phyloP scores from a whole-genome alignment of 306 rosid species.

The Prunus mira region DNA sequence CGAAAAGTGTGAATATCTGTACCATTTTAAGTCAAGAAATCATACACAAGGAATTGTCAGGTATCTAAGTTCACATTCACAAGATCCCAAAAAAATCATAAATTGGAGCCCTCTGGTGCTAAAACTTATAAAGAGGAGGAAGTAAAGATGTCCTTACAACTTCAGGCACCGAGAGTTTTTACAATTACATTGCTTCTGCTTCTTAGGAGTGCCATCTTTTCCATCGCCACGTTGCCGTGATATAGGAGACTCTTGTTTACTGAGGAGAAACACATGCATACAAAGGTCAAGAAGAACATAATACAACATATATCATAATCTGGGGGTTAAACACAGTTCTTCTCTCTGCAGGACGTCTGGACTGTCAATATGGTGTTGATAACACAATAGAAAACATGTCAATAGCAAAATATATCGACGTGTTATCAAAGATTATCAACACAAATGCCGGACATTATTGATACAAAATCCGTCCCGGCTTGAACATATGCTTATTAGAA shows the following conservation, averaged over 20 bases:
- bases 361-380: too few relatives aligned
- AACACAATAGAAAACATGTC: too few relatives aligned
- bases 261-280: constrained; percentile 33
- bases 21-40: background rate
- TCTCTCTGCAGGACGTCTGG: too few relatives aligned
- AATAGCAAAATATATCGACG: too few relatives aligned
- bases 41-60: background rate
- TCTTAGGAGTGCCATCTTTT: constrained; percentile 77
- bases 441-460: too few relatives aligned
- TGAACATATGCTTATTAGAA: background rate
- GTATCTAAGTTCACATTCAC: background rate
- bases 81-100: background rate
- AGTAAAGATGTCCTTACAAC: constrained; percentile 54
- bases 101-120: constrained; percentile 10
- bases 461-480: too few relatives aligned
- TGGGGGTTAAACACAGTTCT: too few relatives aligned
- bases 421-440: too few relatives aligned
- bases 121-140: constrained; percentile 6
- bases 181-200: constrained; percentile 88
- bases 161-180: constrained; percentile 89
- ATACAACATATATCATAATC: background rate
- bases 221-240: constrained; percentile 46
- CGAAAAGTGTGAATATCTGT: background rate
- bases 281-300: constrained; percentile 20
- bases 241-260: constrained; percentile 73